A percentile compares a stretch with the other conserved stretches of the same genome.
These are phyloP conservation scores for Aciculosporium take DNA, from an alignment of 2,329 filamentous ascomycete species.

Conservation along the genomic window DNA sequence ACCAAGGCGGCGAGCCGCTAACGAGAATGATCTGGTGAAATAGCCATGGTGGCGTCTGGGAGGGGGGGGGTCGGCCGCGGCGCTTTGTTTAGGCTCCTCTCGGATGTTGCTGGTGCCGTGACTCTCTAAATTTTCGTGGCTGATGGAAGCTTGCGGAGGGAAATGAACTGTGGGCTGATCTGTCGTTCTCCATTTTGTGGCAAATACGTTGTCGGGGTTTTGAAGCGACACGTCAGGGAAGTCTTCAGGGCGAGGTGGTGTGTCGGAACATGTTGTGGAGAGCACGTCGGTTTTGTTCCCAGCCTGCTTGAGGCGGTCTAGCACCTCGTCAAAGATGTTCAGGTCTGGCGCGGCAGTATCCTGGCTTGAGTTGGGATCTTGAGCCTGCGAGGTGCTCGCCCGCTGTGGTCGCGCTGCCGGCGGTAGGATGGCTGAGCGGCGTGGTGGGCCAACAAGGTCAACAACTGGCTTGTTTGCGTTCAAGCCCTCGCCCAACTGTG, in stretches of 20 bases:
- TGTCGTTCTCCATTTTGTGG: slow-evolving; percentile 4
- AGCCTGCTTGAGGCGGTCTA: slow-evolving; percentile 2
- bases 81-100: not conserved
- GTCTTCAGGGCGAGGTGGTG: not conserved
- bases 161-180: slow-evolving; percentile 16
- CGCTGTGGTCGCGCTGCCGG: slow-evolving; percentile 1
- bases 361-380: not conserved
- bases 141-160: slow-evolving; percentile 12
- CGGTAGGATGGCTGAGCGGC: slow-evolving; percentile 16
- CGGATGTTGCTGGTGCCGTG: not conserved
- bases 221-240: slow-evolving; percentile 5
- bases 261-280: not conserved
- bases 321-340: slow-evolving; percentile 6
- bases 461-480: not conserved
- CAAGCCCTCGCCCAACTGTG: not conserved
- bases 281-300: not conserved
- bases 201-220: slow-evolving; percentile 14
- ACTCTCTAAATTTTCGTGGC: not conserved
- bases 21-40: slow-evolving; percentile 5
- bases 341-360: not conserved
- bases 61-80: not conserved
- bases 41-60: slow-evolving; percentile 1
- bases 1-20: not conserved
- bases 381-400: slow-evolving; percentile 5
- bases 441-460: slow-evolving; percentile 1